phyloP scores from a whole-genome alignment of 1,284 basidiomycete species.

The Flammula alnicola region DNA sequence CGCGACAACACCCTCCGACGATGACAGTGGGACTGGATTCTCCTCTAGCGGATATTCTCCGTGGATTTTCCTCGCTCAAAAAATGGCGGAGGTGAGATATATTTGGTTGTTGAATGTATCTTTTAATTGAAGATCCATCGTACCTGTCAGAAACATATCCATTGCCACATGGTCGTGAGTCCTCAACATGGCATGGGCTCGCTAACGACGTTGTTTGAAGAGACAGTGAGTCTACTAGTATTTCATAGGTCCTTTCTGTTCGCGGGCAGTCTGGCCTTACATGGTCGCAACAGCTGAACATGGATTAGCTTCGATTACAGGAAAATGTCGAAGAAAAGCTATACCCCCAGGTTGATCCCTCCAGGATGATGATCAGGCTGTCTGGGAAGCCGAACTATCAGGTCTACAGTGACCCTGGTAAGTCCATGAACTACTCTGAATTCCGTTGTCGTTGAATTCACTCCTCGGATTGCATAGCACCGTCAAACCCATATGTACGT shows the following conservation, averaged over 20 bases:
- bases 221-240: constrained; percentile 48
- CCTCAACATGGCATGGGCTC: constrained; percentile 46
- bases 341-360: constrained; percentile 35
- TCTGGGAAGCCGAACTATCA: constrained; percentile 32
- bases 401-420: constrained; percentile 12
- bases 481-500: constrained; percentile 23
- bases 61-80: constrained; percentile 49
- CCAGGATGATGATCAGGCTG: constrained; percentile 34
- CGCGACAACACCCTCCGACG: constrained; percentile 47
- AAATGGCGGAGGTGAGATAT: constrained; percentile 49
- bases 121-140: constrained; percentile 13
- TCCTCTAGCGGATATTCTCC: constrained; percentile 21
- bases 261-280: constrained; percentile 18
- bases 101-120: constrained; percentile 13
- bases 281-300: constrained; percentile 22
- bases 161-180: constrained; percentile 61
- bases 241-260: constrained; percentile 15
- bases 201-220: constrained; percentile 54
- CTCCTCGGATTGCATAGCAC: constrained; percentile 19
- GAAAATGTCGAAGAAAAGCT: constrained; percentile 39
- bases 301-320: constrained; percentile 46
- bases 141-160: constrained; percentile 52
- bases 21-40: constrained; percentile 22
- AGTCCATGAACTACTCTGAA: constrained; percentile 1
- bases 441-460: constrained; percentile 12